Conservation (phyloP, 495 filamentous ascomycete genomes). For the Tuber umbilicatum region DNA sequence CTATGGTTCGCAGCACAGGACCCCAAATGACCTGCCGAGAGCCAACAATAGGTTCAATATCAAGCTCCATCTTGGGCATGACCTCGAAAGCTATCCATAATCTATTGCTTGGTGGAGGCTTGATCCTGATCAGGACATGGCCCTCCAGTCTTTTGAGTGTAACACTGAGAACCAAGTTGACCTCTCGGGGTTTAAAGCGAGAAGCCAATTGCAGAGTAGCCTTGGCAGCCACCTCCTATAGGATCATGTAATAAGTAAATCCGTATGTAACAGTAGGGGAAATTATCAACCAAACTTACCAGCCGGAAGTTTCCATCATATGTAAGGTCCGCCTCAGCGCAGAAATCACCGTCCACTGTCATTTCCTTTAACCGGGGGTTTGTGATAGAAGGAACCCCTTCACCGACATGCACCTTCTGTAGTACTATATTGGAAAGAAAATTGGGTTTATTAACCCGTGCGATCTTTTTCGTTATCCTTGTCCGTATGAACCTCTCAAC, state of each 20-base stretch:
- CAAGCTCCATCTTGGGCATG: slow-evolving; percentile 85
- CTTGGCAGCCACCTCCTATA: slow-evolving; percentile 70
- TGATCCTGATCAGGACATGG: slow-evolving; percentile 75
- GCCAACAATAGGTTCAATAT: slow-evolving; percentile 90
- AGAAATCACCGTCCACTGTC: slow-evolving; percentile 82
- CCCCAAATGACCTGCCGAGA: slow-evolving; percentile 90
- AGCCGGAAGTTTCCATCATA: slow-evolving; percentile 85
- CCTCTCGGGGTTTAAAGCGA: slow-evolving; percentile 82
- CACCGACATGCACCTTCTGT: slow-evolving; percentile 75
- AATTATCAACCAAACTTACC: slow-evolving; percentile 18
- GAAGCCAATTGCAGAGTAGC: slow-evolving; percentile 83
- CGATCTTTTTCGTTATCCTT: slow-evolving; percentile 95
- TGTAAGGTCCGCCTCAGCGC: slow-evolving; percentile 73
- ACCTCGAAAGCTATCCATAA: slow-evolving; percentile 90
- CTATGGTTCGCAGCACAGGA: slow-evolving; percentile 84
- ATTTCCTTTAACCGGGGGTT: slow-evolving; percentile 84
- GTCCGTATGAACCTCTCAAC: slow-evolving; percentile 68
- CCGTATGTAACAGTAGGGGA: neutral
- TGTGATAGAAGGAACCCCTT: slow-evolving; percentile 79
- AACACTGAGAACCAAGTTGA: slow-evolving; percentile 79
- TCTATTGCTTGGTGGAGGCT: slow-evolving; percentile 90
- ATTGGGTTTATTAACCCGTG: slow-evolving; percentile 81
- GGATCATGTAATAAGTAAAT: slow-evolving; percentile 11
- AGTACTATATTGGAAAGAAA: slow-evolving; percentile 78
- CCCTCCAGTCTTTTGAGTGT: slow-evolving; percentile 81